Base-by-base conservation (phyloP, 345 rosid genomes). In the Eucalyptus polyanthemos region DNA sequence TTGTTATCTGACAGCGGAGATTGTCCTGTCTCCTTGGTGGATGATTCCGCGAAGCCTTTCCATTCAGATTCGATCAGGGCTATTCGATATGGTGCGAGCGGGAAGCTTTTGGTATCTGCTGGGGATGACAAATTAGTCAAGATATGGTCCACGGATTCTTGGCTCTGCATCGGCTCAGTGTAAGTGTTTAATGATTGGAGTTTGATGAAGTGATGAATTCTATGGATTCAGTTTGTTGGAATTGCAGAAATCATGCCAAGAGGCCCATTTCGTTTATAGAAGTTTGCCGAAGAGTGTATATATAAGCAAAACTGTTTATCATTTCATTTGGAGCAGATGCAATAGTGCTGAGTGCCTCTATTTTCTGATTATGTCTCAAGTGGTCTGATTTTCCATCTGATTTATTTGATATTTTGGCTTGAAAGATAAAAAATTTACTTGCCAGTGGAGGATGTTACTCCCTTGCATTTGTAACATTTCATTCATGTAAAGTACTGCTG, bases 41-140 rank as follows among this genome's bases (percentile, higher is more conserved):
- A 96, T 94, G 95, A 95, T 56, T 94, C 96, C 67, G 92, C 86
- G 9, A 94, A 89, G 56, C 89, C 96, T 88, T 92, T 88, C 25
- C 99, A 91, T 87, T 93, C 93, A 50, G 99, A 96, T 87, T 97
- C 99, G 60, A 94, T 97, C 72, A 94, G 99, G 93, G 97, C 97
- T 90, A 95, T 98, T 90, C 93, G 94, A 19, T 97, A 93, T 62
- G 92, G 97, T 83, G 92, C 94, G 80, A 92, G 90, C 40, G 98
- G 99, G 88, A 94, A 94, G 93, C 95, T 96, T 42, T 93, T 98
- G 80, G 96, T 94, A 29, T 97, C 99, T 86, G 97, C 98, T 9
- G 99, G 99, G 12, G 98, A 98, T 91, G 99, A 97, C 91, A 98
- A 97, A 88, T 93, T 94, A 87, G 97, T 98, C 85, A 98, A 97